phyloP scores from a whole-genome alignment of 2,329 filamentous ascomycete species.

The Chaetomiaceae sp. region DNA sequence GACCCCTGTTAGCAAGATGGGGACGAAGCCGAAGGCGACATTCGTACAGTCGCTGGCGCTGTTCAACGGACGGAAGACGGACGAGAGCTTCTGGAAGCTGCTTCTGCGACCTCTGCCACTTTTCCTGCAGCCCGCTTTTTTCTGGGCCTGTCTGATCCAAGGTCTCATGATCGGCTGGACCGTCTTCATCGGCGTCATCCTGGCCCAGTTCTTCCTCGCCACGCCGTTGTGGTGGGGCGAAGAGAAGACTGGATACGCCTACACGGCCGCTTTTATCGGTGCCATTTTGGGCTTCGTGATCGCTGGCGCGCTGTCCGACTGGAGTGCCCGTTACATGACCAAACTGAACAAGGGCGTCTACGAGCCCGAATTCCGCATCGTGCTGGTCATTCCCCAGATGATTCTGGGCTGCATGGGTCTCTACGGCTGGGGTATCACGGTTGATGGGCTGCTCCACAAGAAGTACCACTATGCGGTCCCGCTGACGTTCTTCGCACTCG shows the following conservation, averaged over 20 bases:
- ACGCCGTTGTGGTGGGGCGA: slow-evolving; percentile 79
- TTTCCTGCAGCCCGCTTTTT: slow-evolving; percentile 76
- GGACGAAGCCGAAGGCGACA: slow-evolving; percentile 54
- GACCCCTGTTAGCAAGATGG: too few relatives aligned
- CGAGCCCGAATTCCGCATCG: slow-evolving; percentile 84
- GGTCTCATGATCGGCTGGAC: slow-evolving; percentile 93
- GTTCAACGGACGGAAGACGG: slow-evolving; percentile 78
- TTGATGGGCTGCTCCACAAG: slow-evolving; percentile 49
- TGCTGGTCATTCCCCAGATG: slow-evolving; percentile 78
- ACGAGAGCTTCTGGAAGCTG: slow-evolving; percentile 65
- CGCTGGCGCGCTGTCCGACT: slow-evolving; percentile 71
- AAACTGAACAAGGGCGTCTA: slow-evolving; percentile 74
- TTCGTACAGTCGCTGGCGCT: slow-evolving; percentile 59
- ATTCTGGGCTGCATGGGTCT: slow-evolving; percentile 73
- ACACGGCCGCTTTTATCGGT: slow-evolving; percentile 80
- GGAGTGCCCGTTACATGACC: slow-evolving; percentile 65
- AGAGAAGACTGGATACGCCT: slow-evolving; percentile 78
- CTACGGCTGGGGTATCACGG: slow-evolving; percentile 78
- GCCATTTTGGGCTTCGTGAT: slow-evolving; percentile 72
- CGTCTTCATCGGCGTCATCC: slow-evolving; percentile 80
- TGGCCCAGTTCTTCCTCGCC: slow-evolving; percentile 77
- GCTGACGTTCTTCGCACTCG: slow-evolving; percentile 75
- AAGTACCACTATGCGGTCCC: slow-evolving; percentile 69
- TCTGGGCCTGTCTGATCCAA: slow-evolving; percentile 77
- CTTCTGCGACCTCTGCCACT: slow-evolving; percentile 74